phyloP scores from a whole-genome alignment of 345 rosid genomes.

The Fremontodendron californicum region DNA sequence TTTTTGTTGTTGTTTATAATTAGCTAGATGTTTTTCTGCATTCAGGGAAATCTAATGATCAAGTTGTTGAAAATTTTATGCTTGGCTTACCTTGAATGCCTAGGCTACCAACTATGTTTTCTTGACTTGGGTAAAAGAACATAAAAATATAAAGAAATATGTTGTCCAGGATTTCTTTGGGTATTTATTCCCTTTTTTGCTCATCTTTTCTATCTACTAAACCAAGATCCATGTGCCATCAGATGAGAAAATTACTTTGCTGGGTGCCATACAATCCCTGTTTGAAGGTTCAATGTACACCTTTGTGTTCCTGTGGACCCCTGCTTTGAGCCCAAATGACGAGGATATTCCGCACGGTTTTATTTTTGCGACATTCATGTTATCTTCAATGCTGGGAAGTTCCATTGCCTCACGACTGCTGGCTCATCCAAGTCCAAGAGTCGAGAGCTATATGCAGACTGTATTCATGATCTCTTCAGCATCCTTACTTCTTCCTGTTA shows the following conservation, averaged over 20 bases:
- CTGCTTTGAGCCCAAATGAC: conserved; percentile 83
- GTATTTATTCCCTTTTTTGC: neutral
- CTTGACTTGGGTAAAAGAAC: neutral
- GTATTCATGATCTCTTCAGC: conserved; percentile 71
- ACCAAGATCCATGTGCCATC: conserved; percentile 17
- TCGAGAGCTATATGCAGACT: conserved; percentile 93
- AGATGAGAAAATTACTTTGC: conserved; percentile 92
- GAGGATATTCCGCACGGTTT: conserved; percentile 97
- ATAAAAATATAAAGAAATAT: neutral
- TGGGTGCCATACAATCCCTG: conserved; percentile 94
- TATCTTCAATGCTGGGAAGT: conserved; percentile 96
- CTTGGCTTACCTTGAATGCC: neutral
- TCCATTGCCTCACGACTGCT: conserved; percentile 82
- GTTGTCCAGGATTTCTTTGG: neutral
- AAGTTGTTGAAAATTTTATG: neutral
- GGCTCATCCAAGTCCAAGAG: conserved; percentile 58
- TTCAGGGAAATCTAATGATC: neutral
- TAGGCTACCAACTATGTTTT: neutral
- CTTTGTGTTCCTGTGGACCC: conserved; percentile 97
- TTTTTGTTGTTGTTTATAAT: neutral
- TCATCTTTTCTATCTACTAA: conserved; percentile 9
- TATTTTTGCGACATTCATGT: conserved; percentile 92
- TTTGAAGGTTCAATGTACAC: conserved; percentile 99
- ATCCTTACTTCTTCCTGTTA: conserved; percentile 71
- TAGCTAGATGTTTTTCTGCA: neutral